Base-by-base conservation (phyloP, 164 flowering plant genomes). In the Magnolia changhungtana region DNA sequence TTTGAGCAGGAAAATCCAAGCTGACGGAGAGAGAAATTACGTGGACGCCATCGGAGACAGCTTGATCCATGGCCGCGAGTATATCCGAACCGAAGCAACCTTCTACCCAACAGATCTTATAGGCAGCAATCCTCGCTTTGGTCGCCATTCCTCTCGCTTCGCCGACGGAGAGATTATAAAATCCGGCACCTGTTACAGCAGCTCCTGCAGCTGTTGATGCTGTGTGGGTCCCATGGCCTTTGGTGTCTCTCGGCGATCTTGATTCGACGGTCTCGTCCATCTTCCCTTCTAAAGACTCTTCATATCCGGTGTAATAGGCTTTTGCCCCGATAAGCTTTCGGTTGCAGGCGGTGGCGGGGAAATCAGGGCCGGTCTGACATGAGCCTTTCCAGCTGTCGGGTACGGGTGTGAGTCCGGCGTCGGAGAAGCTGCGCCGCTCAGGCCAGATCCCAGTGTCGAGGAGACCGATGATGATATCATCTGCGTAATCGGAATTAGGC, bases 391-490 rank as follows among this genome's bases (percentile, higher is more conserved):
- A 94, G 2, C 55, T 13, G 4, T 79, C 11, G 0, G 98, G 95
- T 0, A 86, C 88, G 0, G 87, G 77, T 1, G 87, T 72, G 18
- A 89, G 81, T 0, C 87, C 90, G 2, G 77, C 75, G 67, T 90
- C 94, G 51, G 85, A 78, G 81, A 94, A 94, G 83, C 95, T 94
- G 18, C 67, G 84, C 0, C 82, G 82, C 37, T 90, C 93, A 5
- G 98, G 97, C 96, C 95, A 92, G 31, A 92, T 89, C 0, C 98
- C 98, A 50, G 98, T 90, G 64, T 94, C 98, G 8, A 94, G 85
- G 20, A 94, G 86, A 0, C 95, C 98, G 69, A 94, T 73, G 24
- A 94, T 78, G 64, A 94, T 90, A 61, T 89, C 95, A 16, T 88
- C 88, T 11, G 89, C 97, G 73, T 88, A 90, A 49, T 89, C 79